Conservation (phyloP, 108 stramenopile species). For the Discostella stelligeroides region DNA sequence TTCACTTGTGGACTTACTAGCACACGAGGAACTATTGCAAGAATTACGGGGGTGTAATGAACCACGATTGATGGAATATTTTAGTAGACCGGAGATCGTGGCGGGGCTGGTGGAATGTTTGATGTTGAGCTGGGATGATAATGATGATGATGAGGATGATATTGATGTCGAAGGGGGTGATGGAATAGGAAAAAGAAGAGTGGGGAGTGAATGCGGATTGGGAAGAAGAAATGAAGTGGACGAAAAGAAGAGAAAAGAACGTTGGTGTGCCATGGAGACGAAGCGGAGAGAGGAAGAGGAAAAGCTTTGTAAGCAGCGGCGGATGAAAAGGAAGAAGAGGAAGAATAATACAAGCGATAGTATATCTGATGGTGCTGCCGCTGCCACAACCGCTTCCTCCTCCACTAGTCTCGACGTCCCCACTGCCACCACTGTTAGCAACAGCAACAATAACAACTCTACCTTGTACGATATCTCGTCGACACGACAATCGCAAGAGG, state of each 20-base stretch:
- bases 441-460: too few species aligned
- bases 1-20: slow-evolving; percentile 77
- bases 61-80: slow-evolving; percentile 84
- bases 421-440: too few species aligned
- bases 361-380: slow-evolving; percentile 1
- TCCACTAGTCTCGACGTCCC: too few species aligned
- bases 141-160: not conserved
- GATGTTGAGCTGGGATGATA: slow-evolving; percentile 27
- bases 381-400: too few species aligned
- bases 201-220: too few species aligned
- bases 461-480: not conserved
- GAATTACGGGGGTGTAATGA: slow-evolving; percentile 88
- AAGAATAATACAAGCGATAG: not conserved
- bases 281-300: slow-evolving; percentile 17
- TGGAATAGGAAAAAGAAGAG: too few species aligned
- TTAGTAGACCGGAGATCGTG: slow-evolving; percentile 68
- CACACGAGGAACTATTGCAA: slow-evolving; percentile 94
- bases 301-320: not conserved
- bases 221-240: too few species aligned
- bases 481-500: slow-evolving; percentile 1
- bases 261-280: slow-evolving; percentile 32
- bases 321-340: not conserved
- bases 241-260: slow-evolving; percentile 2
- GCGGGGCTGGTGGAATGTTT: slow-evolving; percentile 78
- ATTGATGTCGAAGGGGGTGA: too few species aligned